Percentiles rank a stretch among this genome's conserved stretches.
phyloP scores from a whole-genome alignment of 1,139 yeast genomes.

The Yamadazyma taylorii region DNA sequence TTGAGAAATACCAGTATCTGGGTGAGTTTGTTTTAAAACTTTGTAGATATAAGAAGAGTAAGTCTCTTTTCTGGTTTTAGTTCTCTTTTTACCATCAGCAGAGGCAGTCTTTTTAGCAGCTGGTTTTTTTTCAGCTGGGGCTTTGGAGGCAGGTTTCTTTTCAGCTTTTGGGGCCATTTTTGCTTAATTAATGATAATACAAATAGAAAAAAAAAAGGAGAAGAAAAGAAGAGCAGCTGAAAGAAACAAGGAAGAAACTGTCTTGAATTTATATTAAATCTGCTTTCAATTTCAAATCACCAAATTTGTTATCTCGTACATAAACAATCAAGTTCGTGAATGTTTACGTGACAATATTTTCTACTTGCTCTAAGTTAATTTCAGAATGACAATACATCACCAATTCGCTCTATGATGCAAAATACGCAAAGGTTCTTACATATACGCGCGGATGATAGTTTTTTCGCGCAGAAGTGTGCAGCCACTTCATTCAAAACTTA shows the following conservation, averaged over 20 bases:
- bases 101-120: slow-evolving; percentile 93
- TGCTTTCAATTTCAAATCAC: too few relatives aligned
- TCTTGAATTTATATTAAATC: too few relatives aligned
- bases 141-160: slow-evolving; percentile 98
- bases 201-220: slow-evolving; percentile 13
- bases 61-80: slow-evolving; percentile 98
- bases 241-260: slow-evolving; percentile 4
- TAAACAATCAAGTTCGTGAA: too few relatives aligned
- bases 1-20: slow-evolving; percentile 99
- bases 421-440: too few relatives aligned
- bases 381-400: too few relatives aligned
- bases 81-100: slow-evolving; percentile 87
- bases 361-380: too few relatives aligned
- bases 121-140: slow-evolving; percentile 97
- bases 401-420: too few relatives aligned
- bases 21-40: slow-evolving; percentile 98
- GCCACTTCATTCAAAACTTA: too few relatives aligned
- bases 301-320: too few relatives aligned
- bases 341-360: too few relatives aligned
- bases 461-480: too few relatives aligned
- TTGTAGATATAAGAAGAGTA: slow-evolving; percentile 98
- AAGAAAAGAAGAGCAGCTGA: slow-evolving; percentile 9
- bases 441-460: too few relatives aligned
- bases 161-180: slow-evolving; percentile 97
- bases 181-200: slow-evolving; percentile 17